Conservation (phyloP, 371 early-diverging fungal species). For the Saksenaea vasiformis region DNA sequence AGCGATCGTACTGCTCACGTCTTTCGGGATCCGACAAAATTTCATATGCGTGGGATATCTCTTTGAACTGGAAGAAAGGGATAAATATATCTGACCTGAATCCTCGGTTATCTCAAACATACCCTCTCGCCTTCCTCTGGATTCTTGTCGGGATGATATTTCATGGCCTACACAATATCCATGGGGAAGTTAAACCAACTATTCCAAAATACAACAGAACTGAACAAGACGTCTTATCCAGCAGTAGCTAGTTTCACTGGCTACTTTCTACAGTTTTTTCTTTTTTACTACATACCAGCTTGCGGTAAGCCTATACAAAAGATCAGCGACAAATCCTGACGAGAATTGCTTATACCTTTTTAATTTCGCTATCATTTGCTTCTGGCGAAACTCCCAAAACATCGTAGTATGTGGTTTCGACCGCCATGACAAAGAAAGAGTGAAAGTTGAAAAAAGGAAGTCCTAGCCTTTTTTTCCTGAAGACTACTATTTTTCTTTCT, state of each 20-base stretch:
- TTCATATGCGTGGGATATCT: slow-evolving; percentile 94
- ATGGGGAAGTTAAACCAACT: not conserved
- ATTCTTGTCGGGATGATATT: slow-evolving; percentile 94
- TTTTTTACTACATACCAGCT: slow-evolving; percentile 56
- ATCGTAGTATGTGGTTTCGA: slow-evolving; percentile 91
- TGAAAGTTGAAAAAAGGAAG: not conserved
- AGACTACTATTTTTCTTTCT: too few relatives aligned
- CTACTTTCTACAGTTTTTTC: not conserved
- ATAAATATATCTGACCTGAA: not conserved
- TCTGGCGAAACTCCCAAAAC: slow-evolving; percentile 79
- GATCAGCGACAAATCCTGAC: not conserved
- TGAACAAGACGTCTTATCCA: not conserved
- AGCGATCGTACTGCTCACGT: slow-evolving; percentile 84
- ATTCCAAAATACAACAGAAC: not conserved
- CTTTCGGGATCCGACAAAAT: slow-evolving; percentile 88
- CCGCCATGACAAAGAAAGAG: slow-evolving; percentile 55
- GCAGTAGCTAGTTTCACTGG: not conserved
- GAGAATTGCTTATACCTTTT: slow-evolving; percentile 57
- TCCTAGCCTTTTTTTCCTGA: too few relatives aligned
- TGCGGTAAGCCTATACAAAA: slow-evolving; percentile 80
- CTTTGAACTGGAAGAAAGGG: slow-evolving; percentile 81
- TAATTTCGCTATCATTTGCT: slow-evolving; percentile 86
- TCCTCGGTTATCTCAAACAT: slow-evolving; percentile 2
- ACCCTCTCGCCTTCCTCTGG: slow-evolving; percentile 45
- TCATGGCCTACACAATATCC: slow-evolving; percentile 63